Conservation (phyloP, 2,329 filamentous ascomycete genomes). For the Ophiostoma piceae region DNA sequence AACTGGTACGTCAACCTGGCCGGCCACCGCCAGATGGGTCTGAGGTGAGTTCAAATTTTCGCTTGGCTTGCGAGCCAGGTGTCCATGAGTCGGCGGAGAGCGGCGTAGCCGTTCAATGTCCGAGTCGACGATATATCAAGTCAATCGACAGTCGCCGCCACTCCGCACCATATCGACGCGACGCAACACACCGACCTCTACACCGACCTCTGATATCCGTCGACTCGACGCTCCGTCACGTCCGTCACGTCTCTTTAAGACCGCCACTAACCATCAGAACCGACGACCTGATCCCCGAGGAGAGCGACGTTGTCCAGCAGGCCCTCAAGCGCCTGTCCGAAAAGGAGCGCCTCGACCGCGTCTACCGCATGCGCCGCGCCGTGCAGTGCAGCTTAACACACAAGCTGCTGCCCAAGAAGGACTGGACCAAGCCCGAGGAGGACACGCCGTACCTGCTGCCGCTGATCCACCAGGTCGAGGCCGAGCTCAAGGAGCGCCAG, state of each 20-base stretch:
- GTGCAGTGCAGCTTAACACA: constrained; percentile 68
- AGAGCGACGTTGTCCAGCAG: constrained; percentile 77
- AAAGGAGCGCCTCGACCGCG: constrained; percentile 91
- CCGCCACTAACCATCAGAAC: constrained; percentile 50
- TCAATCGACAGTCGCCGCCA: too few relatives aligned
- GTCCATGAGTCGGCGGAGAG: not conserved
- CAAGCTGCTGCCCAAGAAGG: constrained; percentile 57
- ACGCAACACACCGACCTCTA: too few relatives aligned
- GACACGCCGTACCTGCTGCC: constrained; percentile 52
- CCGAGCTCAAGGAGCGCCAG: constrained; percentile 46
- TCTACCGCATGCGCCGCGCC: constrained; percentile 94
- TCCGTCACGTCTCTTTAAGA: too few relatives aligned
- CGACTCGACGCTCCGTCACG: too few relatives aligned
- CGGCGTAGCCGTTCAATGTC: too few relatives aligned
- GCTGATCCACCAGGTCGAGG: constrained; percentile 49
- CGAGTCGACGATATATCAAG: too few relatives aligned
- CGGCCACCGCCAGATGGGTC: constrained; percentile 38
- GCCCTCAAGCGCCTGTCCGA: constrained; percentile 85
- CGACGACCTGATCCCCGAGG: constrained; percentile 93
- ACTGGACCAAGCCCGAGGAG: constrained; percentile 57
- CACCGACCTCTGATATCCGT: too few relatives aligned
- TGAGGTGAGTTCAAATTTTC: constrained; percentile 25
- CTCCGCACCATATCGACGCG: too few relatives aligned
- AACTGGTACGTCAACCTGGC: constrained; percentile 85
- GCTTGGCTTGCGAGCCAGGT: too few relatives aligned